Conservation (phyloP, 345 rosid species). For the Brassica incana region DNA sequence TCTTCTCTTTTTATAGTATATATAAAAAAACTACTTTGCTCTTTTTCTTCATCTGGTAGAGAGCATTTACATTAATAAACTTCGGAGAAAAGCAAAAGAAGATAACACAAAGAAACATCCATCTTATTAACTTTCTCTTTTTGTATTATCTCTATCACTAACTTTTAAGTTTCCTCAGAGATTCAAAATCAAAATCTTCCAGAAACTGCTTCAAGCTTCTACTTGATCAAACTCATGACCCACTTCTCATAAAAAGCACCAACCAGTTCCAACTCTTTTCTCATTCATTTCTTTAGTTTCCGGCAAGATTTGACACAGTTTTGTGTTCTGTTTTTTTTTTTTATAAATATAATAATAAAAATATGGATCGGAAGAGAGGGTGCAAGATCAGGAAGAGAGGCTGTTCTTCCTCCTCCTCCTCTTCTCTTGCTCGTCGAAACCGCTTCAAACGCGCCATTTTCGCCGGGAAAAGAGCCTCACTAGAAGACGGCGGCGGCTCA, state of each 20-base stretch:
- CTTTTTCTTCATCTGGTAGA: conserved; percentile 16
- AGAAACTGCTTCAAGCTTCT: conserved; percentile 25
- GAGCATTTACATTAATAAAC: conserved; percentile 8
- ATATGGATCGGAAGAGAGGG: conserved; percentile 47
- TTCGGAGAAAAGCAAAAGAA: conserved; percentile 30
- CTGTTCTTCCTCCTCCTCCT: conserved; percentile 81
- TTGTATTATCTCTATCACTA: conserved; percentile 29
- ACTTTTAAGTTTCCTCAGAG: conserved; percentile 28
- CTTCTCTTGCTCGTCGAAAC: conserved; percentile 67
- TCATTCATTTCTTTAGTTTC: background rate
- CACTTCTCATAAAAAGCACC: conserved; percentile 16
- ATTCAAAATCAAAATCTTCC: conserved; percentile 30
- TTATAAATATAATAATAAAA: background rate
- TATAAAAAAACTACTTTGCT: background rate
- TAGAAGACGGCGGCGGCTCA: conserved; percentile 47
- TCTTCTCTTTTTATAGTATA: background rate
- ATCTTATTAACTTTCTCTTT: conserved; percentile 31
- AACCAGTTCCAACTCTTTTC: background rate
- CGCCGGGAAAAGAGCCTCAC: conserved; percentile 46
- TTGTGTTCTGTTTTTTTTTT: background rate
- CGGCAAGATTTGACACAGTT: background rate
- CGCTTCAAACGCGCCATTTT: conserved; percentile 82
- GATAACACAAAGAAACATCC: background rate
- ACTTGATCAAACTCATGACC: conserved; percentile 25
- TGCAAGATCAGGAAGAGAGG: conserved; percentile 92